Evolutionary conservation across 495 filamentous ascomycete genomes (phyloP), one percentile per base, ranked within the genome.

Genomic region (Glonium stellatum): DNA sequence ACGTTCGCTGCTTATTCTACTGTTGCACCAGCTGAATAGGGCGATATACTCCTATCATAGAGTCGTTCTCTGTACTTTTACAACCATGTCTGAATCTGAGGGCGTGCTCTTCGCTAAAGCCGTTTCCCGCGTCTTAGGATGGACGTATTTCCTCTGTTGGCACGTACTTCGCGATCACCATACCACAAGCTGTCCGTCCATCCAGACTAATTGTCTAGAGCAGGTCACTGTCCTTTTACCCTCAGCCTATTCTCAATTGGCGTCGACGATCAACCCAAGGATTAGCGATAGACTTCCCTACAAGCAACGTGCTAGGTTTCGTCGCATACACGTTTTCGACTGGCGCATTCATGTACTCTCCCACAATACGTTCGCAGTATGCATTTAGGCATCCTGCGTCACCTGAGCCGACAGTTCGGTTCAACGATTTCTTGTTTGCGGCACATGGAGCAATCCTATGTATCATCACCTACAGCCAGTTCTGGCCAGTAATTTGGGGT

Each of bases 401-500:
- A 0, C 80, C 85, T 13, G 83, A 86, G 34, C 87, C 92, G 0
- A 96, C 91, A 0, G 92, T 96, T 25, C 83, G 86, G 34, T 83
- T 87, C 71, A 98, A 97, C 69, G 93, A 98, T 71, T 77, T 98
- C 23, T 84, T 84, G 1, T 98, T 96, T 69, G 89, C 89, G 1
- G 72, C 80, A 4, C 92, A 97, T 71, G 92, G 87, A 19, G 74
- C 88, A 12, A 36, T 92, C 0, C 61, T 96, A 19, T 87, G 81
- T 63, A 47, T 78, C 8, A 68, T 96, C 36, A 78, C 81, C 0
- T 84, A 85, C 57, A 84, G 80, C 31, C 91, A 96, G 70, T 90
- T 89, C 64, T 84, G 79, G 69, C 82, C 84, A 4, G 58, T 70
- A 0, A 73, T 88, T 9, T 96, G 90, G 90, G 87, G 87, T 0